A percentile compares a stretch with the other conserved stretches of the same genome.
Conservation (phyloP, 805 yeast genomes). For the Zygoascus tannicola region DNA sequence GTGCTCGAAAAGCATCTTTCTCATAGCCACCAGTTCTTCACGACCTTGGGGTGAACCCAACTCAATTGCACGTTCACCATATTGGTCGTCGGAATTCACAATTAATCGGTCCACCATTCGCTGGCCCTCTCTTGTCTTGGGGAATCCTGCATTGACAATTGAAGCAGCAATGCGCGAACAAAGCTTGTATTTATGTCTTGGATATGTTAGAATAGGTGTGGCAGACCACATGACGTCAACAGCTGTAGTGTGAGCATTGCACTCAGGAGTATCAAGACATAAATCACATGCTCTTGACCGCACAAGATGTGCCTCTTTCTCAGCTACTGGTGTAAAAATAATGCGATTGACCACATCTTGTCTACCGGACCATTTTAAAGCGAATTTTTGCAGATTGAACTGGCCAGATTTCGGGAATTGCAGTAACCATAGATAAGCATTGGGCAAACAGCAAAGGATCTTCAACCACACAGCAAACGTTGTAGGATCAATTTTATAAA, state of each 20-base stretch:
- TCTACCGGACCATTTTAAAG: slow-evolving; percentile 20
- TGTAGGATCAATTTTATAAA: slow-evolving; percentile 28
- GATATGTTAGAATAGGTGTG: slow-evolving; percentile 26
- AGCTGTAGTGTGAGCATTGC: slow-evolving; percentile 31
- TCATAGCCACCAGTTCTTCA: slow-evolving; percentile 14
- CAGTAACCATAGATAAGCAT: slow-evolving; percentile 27
- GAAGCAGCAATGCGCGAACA: slow-evolving; percentile 28
- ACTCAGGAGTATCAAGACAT: slow-evolving; percentile 29
- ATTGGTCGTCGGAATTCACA: slow-evolving; percentile 20
- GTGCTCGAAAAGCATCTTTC: slow-evolving; percentile 17
- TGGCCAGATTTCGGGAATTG: slow-evolving; percentile 26
- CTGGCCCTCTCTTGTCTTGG: slow-evolving; percentile 6
- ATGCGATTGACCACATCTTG: slow-evolving; percentile 19
- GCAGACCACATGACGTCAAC: slow-evolving; percentile 29
- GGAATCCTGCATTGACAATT: slow-evolving; percentile 19
- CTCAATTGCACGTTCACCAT: slow-evolving; percentile 21
- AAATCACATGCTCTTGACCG: slow-evolving; percentile 27
- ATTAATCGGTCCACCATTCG: slow-evolving; percentile 13
- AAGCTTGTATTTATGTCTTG: slow-evolving; percentile 24
- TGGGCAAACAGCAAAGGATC: slow-evolving; percentile 21
- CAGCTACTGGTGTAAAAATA: slow-evolving; percentile 28
- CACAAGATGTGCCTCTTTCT: slow-evolving; percentile 24
- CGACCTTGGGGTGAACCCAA: slow-evolving; percentile 12
- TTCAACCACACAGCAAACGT: slow-evolving; percentile 23
- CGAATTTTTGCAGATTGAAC: slow-evolving; percentile 17